Conservation (phyloP, 2,329 filamentous ascomycete species). For the Pezicula neosporulosa region DNA sequence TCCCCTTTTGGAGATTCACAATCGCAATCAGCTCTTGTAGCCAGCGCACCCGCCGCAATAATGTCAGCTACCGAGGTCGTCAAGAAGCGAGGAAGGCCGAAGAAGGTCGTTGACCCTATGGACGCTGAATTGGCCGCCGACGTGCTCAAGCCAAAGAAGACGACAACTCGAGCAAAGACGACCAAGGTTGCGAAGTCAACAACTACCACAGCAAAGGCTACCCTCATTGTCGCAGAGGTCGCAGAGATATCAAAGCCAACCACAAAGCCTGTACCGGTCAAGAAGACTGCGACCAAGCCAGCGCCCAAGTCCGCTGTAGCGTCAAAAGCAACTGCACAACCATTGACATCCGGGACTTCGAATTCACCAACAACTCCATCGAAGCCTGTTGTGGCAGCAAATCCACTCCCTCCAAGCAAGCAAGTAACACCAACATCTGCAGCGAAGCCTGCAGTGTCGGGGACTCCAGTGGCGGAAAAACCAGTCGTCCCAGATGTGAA, state of each 20-base stretch:
- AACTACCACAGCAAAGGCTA: constrained; percentile 6
- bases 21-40: no score
- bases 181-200: constrained; percentile 16
- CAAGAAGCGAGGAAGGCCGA: constrained; percentile 26
- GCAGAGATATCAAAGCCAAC: constrained; percentile 8
- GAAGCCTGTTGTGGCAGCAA: neutral
- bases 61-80: constrained; percentile 18
- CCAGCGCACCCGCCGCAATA: neutral
- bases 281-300: neutral
- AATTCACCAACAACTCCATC: neutral
- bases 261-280: neutral
- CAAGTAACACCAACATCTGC: neutral
- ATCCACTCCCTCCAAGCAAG: no score
- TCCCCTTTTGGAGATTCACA: no score
- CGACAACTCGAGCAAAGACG: constrained; percentile 20
- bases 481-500: neutral
- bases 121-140: constrained; percentile 10
- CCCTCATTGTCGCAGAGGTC: neutral
- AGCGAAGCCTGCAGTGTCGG: neutral
- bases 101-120: constrained; percentile 23
- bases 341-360: neutral
- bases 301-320: neutral
- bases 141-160: constrained; percentile 9
- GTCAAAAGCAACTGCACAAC: neutral
- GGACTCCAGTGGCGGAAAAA: neutral